Base-by-base conservation (phyloP, 2,329 filamentous ascomycete species). In the Ramichloridium luteum region DNA sequence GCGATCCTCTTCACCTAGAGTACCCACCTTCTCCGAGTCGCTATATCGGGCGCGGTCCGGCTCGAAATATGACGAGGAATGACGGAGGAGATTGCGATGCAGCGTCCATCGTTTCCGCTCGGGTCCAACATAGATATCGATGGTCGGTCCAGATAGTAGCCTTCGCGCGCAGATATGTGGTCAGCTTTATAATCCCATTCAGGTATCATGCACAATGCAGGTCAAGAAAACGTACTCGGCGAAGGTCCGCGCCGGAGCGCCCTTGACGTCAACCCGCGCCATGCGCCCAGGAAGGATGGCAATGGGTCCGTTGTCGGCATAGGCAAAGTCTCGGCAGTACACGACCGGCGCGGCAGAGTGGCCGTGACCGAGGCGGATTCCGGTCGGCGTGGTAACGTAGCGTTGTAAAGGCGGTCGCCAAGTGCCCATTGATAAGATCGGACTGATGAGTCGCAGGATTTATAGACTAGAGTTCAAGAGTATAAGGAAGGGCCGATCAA, bases 151-250 rank as follows among this genome's bases (percentile, higher is more conserved):
- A 29, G 65, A 67, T 18, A 70, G 59, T 20, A 70, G 57, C 52
- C 67, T 70, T 57, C 59, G n/a, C 52, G 52, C 53, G 58, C 45
- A 59, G 50, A n/a, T n/a, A n/a, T n/a, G 18, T 54, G 49, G 49
- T 66, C 60, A 65, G 61, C 60, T 34, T 48, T 37, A 33, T 46
- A 37, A 30, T 46, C 35, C 32, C 34, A 13, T n/a, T n/a, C n/a
- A n/a, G n/a, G n/a, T n/a, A n/a, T n/a, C n/a, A n/a, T n/a, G n/a
- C n/a, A n/a, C n/a, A n/a, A n/a, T n/a, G n/a, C n/a, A n/a, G n/a
- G n/a, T n/a, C n/a, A n/a, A n/a, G n/a, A n/a, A n/a, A 38, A 63
- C 65, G 53, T 65, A 70, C 66, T 67, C 62, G 52, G 66, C 65
- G 58, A 62, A 69, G 36, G 56, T 58, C 38, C 58, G 56, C 38